Percentiles rank a stretch among this genome's conserved stretches.
Evolutionary conservation across 2,329 filamentous ascomycete genomes (phyloP).

Genomic region (Ceratocystis papillata): DNA sequence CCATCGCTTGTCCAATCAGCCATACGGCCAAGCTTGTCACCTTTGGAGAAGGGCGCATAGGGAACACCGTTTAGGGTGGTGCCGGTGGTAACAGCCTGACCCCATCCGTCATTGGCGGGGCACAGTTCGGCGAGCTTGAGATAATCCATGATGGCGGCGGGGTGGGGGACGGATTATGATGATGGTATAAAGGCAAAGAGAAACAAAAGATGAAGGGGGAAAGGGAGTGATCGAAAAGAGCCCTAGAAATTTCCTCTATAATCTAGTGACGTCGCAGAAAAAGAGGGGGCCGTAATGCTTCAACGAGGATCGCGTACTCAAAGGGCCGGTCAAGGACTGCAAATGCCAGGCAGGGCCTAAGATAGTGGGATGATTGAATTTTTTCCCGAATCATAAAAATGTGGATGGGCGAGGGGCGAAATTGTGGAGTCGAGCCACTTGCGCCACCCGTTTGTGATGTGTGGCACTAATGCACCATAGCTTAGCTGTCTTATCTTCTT

Average conservation of each 20-base stretch:
- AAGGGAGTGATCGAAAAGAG: not conserved
- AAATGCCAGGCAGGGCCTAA: not conserved
- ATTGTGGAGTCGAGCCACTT: constrained; percentile 9
- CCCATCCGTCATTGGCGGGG: constrained; percentile 73
- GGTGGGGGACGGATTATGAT: not conserved
- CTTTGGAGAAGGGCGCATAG: constrained; percentile 96
- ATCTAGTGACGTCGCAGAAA: constrained; percentile 17
- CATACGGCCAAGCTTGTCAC: constrained; percentile 97
- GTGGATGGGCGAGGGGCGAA: constrained; percentile 23
- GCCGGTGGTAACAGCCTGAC: constrained; percentile 68
- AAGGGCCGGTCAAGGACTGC: constrained; percentile 2
- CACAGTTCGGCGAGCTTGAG: constrained; percentile 59
- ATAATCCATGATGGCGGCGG: constrained; percentile 30
- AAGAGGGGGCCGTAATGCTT: constrained; percentile 9
- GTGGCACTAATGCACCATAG: not conserved
- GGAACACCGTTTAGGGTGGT: constrained; percentile 90
- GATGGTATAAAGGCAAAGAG: not conserved
- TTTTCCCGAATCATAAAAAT: constrained; percentile 22
- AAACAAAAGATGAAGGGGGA: not conserved
- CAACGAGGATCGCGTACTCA: constrained; percentile 17
- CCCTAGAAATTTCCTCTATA: not conserved
- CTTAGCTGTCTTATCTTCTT: constrained; percentile 4
- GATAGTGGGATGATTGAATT: constrained; percentile 22
- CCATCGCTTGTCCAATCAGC: constrained; percentile 92
- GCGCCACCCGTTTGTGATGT: not conserved